These are phyloP conservation scores for Plasmodium inui DNA, from an alignment of 169 alveolate species.

Conservation along the genomic window DNA sequence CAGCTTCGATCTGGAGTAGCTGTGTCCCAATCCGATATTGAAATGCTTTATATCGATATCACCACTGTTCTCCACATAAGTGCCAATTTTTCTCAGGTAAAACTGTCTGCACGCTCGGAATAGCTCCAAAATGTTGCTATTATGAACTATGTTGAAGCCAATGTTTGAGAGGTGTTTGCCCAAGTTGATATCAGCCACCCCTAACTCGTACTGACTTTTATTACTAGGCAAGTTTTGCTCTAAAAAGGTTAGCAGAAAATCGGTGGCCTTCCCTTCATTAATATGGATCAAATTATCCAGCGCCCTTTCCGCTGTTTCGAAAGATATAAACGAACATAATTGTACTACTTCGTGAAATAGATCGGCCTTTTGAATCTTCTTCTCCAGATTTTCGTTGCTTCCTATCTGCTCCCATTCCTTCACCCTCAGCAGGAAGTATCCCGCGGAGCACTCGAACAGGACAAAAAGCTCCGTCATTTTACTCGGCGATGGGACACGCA, in stretches of 20 bases:
- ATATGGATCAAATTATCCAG: slow-evolving; percentile 92
- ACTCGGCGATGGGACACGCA: neutral
- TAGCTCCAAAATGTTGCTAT: slow-evolving; percentile 87
- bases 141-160: slow-evolving; percentile 86
- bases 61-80: slow-evolving; percentile 74
- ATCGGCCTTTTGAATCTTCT: slow-evolving; percentile 86
- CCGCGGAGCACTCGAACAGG: slow-evolving; percentile 95
- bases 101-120: slow-evolving; percentile 93
- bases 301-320: slow-evolving; percentile 94
- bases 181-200: slow-evolving; percentile 88
- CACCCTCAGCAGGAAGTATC: slow-evolving; percentile 92
- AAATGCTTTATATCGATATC: slow-evolving; percentile 89
- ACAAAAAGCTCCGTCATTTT: slow-evolving; percentile 72
- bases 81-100: slow-evolving; percentile 79
- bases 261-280: slow-evolving; percentile 89
- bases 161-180: slow-evolving; percentile 86
- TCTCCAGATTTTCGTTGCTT: slow-evolving; percentile 87
- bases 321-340: slow-evolving; percentile 93
- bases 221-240: slow-evolving; percentile 89
- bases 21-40: slow-evolving; percentile 96
- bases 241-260: slow-evolving; percentile 89
- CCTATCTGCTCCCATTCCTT: slow-evolving; percentile 94
- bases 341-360: slow-evolving; percentile 91
- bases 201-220: slow-evolving; percentile 88
- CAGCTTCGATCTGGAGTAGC: slow-evolving; percentile 94